Conservation (phyloP, 2,329 filamentous ascomycete species). For the Hypoxylon sp. region DNA sequence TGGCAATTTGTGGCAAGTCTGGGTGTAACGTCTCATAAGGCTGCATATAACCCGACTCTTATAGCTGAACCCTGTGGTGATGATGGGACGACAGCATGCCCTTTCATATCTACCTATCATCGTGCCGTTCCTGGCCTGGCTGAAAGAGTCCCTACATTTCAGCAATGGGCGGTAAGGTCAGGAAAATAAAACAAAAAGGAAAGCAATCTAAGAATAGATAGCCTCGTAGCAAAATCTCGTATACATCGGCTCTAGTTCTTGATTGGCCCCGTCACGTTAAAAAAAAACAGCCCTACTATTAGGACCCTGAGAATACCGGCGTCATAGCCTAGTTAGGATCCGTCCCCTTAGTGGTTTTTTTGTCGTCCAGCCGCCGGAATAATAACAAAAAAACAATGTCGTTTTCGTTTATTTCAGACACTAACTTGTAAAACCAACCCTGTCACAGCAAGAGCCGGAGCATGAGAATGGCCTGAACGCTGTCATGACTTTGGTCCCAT, state of each 20-base stretch:
- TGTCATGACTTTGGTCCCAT: constrained; percentile 3
- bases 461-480: no score
- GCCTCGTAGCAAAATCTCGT: constrained; percentile 36
- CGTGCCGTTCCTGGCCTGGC: constrained; percentile 6
- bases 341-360: constrained; percentile 12
- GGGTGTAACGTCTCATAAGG: constrained; percentile 34
- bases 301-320: constrained; percentile 12
- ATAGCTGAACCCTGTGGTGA: constrained; percentile 3
- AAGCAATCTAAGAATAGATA: constrained; percentile 31
- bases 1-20: constrained; percentile 8
- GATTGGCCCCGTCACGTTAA: no score
- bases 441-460: no score
- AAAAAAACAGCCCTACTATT: constrained; percentile 18
- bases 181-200: background rate
- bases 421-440: no score
- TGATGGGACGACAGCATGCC: constrained; percentile 14
- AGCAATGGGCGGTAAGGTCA: constrained; percentile 5
- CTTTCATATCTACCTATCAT: no score
- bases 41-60: constrained; percentile 12
- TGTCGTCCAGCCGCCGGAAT: background rate
- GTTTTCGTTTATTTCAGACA: no score
- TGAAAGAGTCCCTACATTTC: background rate
- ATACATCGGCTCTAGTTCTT: no score
- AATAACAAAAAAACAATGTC: background rate
- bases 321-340: constrained; percentile 18